phyloP scores from a whole-genome alignment of 305 asterid genomes.

The Stenogyne calaminthoides region DNA sequence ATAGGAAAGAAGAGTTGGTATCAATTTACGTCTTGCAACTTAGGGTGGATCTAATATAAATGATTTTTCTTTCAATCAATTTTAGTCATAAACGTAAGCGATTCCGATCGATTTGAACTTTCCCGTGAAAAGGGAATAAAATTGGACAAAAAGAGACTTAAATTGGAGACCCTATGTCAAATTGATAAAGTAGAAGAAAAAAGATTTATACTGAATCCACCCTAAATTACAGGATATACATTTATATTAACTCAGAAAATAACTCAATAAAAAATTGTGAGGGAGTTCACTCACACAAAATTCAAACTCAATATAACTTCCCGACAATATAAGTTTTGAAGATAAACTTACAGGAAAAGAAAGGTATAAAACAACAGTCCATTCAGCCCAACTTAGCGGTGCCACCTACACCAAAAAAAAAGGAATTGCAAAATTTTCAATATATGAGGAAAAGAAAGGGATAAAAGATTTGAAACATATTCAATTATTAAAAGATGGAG shows the following conservation, averaged over 20 bases:
- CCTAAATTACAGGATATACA: no score
- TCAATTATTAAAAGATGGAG: conserved; percentile 19
- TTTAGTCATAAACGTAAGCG: no score
- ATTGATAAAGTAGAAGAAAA: no score
- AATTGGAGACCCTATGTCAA: no score
- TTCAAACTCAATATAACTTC: not conserved
- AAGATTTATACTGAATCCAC: no score
- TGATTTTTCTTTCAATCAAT: no score
- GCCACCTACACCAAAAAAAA: conserved; percentile 61
- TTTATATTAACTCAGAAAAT: not conserved
- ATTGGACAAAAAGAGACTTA: no score
- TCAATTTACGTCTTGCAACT: no score
- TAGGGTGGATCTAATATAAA: no score
- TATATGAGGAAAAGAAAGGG: not conserved
- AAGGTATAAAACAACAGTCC: conserved; percentile 86
- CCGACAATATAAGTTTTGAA: conserved; percentile 2
- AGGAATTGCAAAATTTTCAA: conserved; percentile 22
- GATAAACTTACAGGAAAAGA: conserved; percentile 88
- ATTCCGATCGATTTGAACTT: no score
- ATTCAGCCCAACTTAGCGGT: conserved; percentile 91
- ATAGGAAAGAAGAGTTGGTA: not conserved
- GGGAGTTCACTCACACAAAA: not conserved
- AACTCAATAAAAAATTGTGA: not conserved
- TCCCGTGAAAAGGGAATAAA: no score
- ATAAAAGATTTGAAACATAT: conserved; percentile 5